Conservation (phyloP, 2,329 filamentous ascomycete species). For the Penicillium sp. region DNA sequence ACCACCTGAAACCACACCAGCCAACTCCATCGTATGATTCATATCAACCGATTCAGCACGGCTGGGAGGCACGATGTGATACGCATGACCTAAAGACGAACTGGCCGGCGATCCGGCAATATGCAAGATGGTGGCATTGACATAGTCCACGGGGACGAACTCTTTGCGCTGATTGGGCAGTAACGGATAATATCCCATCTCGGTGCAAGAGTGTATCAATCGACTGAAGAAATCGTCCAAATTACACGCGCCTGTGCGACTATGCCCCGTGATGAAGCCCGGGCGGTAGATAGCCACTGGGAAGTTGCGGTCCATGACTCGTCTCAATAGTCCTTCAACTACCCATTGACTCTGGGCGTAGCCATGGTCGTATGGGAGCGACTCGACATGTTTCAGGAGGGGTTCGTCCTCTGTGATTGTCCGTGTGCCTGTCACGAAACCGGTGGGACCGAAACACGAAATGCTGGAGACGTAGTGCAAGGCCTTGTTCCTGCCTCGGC, state of each 20-base stretch:
- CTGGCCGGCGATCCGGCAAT: constrained; percentile 15
- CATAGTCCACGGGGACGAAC: constrained; percentile 31
- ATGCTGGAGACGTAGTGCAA: constrained; percentile 31
- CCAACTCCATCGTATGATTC: constrained; percentile 16
- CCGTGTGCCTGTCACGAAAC: constrained; percentile 18
- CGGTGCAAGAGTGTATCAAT: constrained; percentile 76
- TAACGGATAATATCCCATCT: constrained; percentile 54
- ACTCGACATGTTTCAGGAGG: constrained; percentile 19
- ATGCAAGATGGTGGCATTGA: constrained; percentile 20
- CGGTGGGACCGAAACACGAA: constrained; percentile 26
- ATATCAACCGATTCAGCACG: constrained; percentile 14
- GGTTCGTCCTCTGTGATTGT: constrained; percentile 22
- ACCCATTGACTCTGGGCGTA: constrained; percentile 89
- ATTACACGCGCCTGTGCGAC: constrained; percentile 61
- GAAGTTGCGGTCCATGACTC: constrained; percentile 72
- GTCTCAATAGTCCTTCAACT: constrained; percentile 65
- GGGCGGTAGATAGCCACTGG: constrained; percentile 72
- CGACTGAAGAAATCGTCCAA: constrained; percentile 85
- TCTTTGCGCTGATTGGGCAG: constrained; percentile 29
- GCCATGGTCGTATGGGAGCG: constrained; percentile 63
- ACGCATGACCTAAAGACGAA: constrained; percentile 17
- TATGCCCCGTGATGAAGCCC: constrained; percentile 77
- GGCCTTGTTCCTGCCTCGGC: constrained; percentile 28
- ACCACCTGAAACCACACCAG: background rate
- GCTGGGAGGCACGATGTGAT: constrained; percentile 21